These are phyloP conservation scores for Prunus armeniaca DNA, from an alignment of 306 rosid genomes.

Conservation along the genomic window DNA sequence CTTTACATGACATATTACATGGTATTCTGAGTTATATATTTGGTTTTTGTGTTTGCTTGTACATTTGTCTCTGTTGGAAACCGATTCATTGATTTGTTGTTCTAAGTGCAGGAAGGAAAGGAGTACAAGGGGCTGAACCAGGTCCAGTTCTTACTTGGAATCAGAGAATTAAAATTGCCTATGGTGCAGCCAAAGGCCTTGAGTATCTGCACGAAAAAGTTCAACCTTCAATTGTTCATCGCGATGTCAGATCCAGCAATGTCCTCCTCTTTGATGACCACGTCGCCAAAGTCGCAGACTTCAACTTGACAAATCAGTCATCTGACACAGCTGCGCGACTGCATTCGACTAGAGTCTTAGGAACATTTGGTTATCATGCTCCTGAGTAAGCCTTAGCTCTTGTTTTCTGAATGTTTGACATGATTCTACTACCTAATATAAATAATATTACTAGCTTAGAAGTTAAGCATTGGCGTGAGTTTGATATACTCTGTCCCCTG, in stretches of 20 bases:
- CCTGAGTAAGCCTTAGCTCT: constrained; percentile 68
- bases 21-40: constrained; percentile 36
- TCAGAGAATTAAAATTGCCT: constrained; percentile 85
- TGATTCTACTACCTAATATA: not conserved
- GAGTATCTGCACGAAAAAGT: constrained; percentile 90
- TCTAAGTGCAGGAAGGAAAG: constrained; percentile 75
- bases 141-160: constrained; percentile 86
- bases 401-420: constrained; percentile 1
- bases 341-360: constrained; percentile 95
- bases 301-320: constrained; percentile 83
- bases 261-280: constrained; percentile 78
- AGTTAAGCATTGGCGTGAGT: not conserved
- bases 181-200: constrained; percentile 93
- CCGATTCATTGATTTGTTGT: not conserved
- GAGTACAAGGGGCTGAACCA: constrained; percentile 97
- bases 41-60: not conserved
- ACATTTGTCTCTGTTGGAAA: not conserved
- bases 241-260: constrained; percentile 91
- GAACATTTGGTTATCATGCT: constrained; percentile 98
- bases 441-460: not conserved
- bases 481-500: not conserved
- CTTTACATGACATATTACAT: constrained; percentile 90
- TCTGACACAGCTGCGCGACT: constrained; percentile 91
- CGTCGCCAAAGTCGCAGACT: constrained; percentile 77
- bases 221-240: constrained; percentile 89